Conservation (phyloP, 208 protist species). For the Acanthamoeba sp. region DNA sequence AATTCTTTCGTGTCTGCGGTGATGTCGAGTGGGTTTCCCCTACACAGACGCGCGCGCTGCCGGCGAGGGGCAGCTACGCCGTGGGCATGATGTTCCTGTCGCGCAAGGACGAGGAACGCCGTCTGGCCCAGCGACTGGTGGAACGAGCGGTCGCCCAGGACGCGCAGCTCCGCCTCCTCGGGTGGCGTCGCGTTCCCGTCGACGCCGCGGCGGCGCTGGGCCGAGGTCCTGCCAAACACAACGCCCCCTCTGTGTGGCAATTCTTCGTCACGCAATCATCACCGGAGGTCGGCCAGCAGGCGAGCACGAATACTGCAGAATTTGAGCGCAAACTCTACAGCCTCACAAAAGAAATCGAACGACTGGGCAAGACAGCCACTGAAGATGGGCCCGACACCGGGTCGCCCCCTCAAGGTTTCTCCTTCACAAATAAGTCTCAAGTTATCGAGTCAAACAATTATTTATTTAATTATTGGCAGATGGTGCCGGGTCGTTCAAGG, state of each 20-base stretch:
- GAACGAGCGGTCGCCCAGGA: conserved; percentile 69
- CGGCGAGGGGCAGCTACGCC: conserved; percentile 75
- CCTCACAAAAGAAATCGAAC: conserved; percentile 38
- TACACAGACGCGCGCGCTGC: background rate
- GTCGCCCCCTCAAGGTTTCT: background rate
- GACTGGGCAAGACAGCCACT: conserved; percentile 3
- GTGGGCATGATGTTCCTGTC: conserved; percentile 88
- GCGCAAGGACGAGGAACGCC: background rate
- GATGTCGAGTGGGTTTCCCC: background rate
- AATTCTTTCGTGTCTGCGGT: conserved; percentile 77
- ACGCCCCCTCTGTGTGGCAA: conserved; percentile 17
- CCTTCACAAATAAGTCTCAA: background rate
- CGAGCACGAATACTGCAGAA: background rate
- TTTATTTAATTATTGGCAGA: background rate
- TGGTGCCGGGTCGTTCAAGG: background rate
- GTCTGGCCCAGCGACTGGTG: conserved; percentile 50
- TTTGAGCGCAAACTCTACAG: conserved; percentile 70
- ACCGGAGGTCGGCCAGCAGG: background rate
- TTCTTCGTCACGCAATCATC: conserved; percentile 41
- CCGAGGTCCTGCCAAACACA: background rate
- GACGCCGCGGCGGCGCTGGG: conserved; percentile 33
- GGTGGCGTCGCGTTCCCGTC: conserved; percentile 86
- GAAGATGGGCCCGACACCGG: conserved; percentile 2
- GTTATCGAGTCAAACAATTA: conserved; percentile 29
- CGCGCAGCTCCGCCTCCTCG: conserved; percentile 81